Conservation (phyloP, 2,329 filamentous ascomycete genomes). For the Periconia macrospinosa region DNA sequence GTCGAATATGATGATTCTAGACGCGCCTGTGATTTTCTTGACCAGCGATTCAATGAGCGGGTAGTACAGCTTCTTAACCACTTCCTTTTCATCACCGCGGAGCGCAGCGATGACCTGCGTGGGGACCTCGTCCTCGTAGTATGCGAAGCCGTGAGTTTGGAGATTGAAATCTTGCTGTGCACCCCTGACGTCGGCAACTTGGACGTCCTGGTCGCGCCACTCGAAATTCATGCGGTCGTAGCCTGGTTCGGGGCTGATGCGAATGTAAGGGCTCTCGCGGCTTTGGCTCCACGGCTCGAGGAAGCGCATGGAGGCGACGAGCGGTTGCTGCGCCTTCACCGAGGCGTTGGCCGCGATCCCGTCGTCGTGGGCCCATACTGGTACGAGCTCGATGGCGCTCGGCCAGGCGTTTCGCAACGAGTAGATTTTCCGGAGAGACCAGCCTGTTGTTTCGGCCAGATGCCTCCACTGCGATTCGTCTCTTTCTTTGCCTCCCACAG, state of each 20-base stretch:
- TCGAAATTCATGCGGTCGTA: conserved; percentile 5
- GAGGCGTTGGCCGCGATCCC: too few species aligned
- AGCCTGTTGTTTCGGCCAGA: conserved; percentile 33
- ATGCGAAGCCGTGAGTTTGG: conserved; percentile 17
- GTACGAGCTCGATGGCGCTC: too few species aligned
- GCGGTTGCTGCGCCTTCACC: background rate
- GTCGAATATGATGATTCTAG: conserved; percentile 16
- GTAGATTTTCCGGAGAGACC: conserved; percentile 24
- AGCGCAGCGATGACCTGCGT: conserved; percentile 2
- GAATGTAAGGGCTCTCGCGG: conserved; percentile 9
- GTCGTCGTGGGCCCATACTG: too few species aligned
- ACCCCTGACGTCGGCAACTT: conserved; percentile 5
- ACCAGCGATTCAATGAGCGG: conserved; percentile 9
- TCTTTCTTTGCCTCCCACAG: conserved; percentile 35
- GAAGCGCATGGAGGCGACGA: too few species aligned
- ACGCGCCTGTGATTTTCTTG: conserved; percentile 10
- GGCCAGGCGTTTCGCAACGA: conserved; percentile 24
- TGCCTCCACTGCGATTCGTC: conserved; percentile 31
- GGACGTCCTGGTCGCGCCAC: background rate
- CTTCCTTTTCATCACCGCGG: conserved; percentile 5
- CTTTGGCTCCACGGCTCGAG: conserved; percentile 14
- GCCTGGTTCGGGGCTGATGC: conserved; percentile 1
- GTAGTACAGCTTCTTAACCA: conserved; percentile 11
- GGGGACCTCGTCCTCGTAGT: conserved; percentile 2
- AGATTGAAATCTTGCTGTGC: conserved; percentile 7